phyloP scores from a whole-genome alignment of 1,139 yeast species.

The Candida pseudoviswanathii region DNA sequence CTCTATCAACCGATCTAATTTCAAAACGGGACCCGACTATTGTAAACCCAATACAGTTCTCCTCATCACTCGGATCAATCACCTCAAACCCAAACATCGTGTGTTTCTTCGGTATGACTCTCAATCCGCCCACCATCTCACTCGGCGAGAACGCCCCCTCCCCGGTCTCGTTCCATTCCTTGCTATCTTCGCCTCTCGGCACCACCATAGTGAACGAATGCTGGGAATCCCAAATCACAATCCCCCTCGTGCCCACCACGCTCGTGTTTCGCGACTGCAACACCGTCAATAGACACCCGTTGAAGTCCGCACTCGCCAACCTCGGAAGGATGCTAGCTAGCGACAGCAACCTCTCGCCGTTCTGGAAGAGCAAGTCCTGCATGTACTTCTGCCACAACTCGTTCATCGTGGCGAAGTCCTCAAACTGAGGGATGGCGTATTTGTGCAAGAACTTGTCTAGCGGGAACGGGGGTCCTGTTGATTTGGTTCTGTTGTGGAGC shows the following conservation, averaged over 20 bases:
- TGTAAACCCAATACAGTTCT: conserved; percentile 54
- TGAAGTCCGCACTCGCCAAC: conserved; percentile 79
- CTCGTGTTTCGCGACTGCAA: conserved; percentile 58
- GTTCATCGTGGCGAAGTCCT: conserved; percentile 55
- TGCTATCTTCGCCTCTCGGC: conserved; percentile 43
- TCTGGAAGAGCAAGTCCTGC: conserved; percentile 49
- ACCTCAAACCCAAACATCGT: conserved; percentile 59
- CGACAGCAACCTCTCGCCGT: conserved; percentile 14
- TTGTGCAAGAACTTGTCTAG: conserved; percentile 32
- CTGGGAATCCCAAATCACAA: conserved; percentile 86
- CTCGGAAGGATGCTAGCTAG: conserved; percentile 47
- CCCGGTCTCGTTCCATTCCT: conserved; percentile 27
- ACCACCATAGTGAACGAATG: conserved; percentile 69
- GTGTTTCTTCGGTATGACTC: conserved; percentile 61
- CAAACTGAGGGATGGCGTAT: conserved; percentile 50
- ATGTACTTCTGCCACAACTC: conserved; percentile 66
- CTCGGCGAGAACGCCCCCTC: conserved; percentile 24
- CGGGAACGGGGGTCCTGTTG: conserved; percentile 23
- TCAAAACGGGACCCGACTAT: conserved; percentile 81
- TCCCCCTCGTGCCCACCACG: conserved; percentile 69
- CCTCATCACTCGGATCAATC: conserved; percentile 30
- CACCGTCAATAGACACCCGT: conserved; percentile 72
- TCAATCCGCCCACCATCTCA: conserved; percentile 52
- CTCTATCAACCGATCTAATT: conserved; percentile 76
- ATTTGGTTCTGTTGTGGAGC: conserved; percentile 24